Evolutionary conservation across 2,329 filamentous ascomycete genomes (phyloP).

Genomic region (Cercospora sesami): DNA sequence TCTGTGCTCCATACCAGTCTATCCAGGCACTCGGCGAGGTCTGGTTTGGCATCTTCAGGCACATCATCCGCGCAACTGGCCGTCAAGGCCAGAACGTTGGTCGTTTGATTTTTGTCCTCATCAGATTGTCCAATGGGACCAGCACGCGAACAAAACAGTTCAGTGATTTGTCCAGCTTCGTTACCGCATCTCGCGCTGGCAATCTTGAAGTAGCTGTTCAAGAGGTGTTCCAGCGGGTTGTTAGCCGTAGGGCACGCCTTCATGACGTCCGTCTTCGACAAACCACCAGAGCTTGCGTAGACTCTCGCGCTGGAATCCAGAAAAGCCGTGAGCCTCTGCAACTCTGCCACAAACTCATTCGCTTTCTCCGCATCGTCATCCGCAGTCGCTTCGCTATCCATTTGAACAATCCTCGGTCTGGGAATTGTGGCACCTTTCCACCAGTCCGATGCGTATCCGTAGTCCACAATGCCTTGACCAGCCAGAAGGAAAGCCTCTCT

Average conservation of each 20-base stretch:
- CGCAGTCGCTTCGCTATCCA: constrained; percentile 30
- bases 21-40: constrained; percentile 34
- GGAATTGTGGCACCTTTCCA: constrained; percentile 60
- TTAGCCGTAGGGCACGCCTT: constrained; percentile 17
- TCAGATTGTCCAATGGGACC: constrained; percentile 23
- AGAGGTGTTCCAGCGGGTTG: constrained; percentile 27
- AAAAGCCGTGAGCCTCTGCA: constrained; percentile 63
- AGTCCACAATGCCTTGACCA: constrained; percentile 49
- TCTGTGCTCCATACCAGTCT: constrained; percentile 36
- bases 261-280: constrained; percentile 39
- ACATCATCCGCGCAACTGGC: constrained; percentile 5
- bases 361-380: constrained; percentile 38
- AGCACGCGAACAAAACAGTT: constrained; percentile 34
- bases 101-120: not conserved
- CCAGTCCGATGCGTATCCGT: constrained; percentile 60
- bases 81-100: constrained; percentile 1
- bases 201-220: constrained; percentile 31
- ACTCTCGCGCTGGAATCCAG: constrained; percentile 58
- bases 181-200: constrained; percentile 13
- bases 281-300: constrained; percentile 58
- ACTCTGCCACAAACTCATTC: constrained; percentile 56
- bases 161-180: constrained; percentile 18
- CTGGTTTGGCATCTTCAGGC: constrained; percentile 12
- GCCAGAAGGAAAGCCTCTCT: constrained; percentile 58
- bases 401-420: constrained; percentile 53